phyloP scores from a whole-genome alignment of 2,329 filamentous ascomycete species.

The Camillea tinctor region DNA sequence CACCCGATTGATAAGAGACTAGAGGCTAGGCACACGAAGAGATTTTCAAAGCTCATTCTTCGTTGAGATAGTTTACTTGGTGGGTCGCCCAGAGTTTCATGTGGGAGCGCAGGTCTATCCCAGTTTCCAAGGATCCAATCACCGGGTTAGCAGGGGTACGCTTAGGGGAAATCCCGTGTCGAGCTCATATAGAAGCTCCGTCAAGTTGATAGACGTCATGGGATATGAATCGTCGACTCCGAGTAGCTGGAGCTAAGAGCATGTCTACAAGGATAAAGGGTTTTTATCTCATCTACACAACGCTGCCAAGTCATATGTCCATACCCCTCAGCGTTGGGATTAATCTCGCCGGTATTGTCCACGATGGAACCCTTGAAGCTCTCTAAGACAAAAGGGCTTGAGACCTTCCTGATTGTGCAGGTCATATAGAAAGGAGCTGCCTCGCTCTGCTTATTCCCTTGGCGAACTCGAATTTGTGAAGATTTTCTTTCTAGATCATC shows the following conservation, averaged over 20 bases:
- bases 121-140: not conserved
- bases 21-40: not conserved
- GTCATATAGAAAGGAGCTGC: not conserved
- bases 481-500: not conserved
- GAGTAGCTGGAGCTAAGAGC: not conserved
- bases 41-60: not conserved
- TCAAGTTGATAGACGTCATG: not conserved
- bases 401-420: not conserved
- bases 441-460: not conserved
- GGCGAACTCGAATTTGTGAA: not conserved
- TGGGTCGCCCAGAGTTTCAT: not conserved
- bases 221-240: not conserved
- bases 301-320: not conserved
- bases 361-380: not conserved
- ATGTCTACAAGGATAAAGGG: not conserved
- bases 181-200: not conserved
- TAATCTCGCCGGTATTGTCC: constrained; percentile 7
- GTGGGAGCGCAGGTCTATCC: not conserved
- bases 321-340: constrained; percentile 20
- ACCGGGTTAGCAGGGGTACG: not conserved
- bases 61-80: not conserved
- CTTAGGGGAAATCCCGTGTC: not conserved
- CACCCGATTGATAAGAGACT: not conserved
- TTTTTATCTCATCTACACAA: not conserved
- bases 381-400: not conserved